phyloP scores from a whole-genome alignment of 2,329 filamentous ascomycete species.

The Colletotrichum graminicola region DNA sequence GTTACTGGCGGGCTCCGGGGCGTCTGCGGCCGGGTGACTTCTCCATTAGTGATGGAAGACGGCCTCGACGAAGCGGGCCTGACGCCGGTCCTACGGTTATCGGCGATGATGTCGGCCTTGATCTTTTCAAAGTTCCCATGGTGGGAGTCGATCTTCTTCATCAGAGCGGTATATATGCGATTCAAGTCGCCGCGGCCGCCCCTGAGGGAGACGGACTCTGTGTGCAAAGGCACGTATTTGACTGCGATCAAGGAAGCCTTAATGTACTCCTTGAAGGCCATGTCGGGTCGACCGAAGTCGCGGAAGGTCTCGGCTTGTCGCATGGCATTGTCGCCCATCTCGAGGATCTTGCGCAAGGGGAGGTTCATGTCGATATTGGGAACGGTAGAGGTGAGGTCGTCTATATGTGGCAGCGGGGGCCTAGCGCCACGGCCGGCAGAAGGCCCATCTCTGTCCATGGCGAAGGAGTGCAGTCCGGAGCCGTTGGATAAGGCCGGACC shows the following conservation, averaged over 20 bases:
- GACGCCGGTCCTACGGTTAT: slow-evolving; percentile 73
- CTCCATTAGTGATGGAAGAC: slow-evolving; percentile 31
- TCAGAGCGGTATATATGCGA: slow-evolving; percentile 62
- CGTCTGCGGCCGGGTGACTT: slow-evolving; percentile 27
- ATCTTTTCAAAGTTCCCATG: slow-evolving; percentile 67
- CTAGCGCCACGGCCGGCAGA: slow-evolving; percentile 45
- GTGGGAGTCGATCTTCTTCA: slow-evolving; percentile 62
- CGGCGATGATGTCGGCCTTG: slow-evolving; percentile 70
- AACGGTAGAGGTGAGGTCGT: slow-evolving; percentile 62
- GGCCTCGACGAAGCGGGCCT: slow-evolving; percentile 52
- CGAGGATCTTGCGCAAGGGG: slow-evolving; percentile 66
- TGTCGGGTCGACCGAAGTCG: slow-evolving; percentile 75
- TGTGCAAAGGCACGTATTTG: slow-evolving; percentile 80
- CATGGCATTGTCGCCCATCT: slow-evolving; percentile 64
- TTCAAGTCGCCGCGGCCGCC: slow-evolving; percentile 63
- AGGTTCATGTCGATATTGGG: slow-evolving; percentile 62
- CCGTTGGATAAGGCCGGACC: slow-evolving; percentile 35
- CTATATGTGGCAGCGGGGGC: slow-evolving; percentile 63
- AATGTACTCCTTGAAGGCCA: slow-evolving; percentile 87
- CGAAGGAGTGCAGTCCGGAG: slow-evolving; percentile 37
- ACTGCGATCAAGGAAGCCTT: slow-evolving; percentile 83
- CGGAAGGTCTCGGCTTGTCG: slow-evolving; percentile 72
- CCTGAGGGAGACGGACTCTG: slow-evolving; percentile 77
- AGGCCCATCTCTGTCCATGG: slow-evolving; percentile 37
- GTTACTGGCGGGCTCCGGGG: slow-evolving; percentile 41